phyloP scores from a whole-genome alignment of 148 eudicot species.

The Beta vulgaris region DNA sequence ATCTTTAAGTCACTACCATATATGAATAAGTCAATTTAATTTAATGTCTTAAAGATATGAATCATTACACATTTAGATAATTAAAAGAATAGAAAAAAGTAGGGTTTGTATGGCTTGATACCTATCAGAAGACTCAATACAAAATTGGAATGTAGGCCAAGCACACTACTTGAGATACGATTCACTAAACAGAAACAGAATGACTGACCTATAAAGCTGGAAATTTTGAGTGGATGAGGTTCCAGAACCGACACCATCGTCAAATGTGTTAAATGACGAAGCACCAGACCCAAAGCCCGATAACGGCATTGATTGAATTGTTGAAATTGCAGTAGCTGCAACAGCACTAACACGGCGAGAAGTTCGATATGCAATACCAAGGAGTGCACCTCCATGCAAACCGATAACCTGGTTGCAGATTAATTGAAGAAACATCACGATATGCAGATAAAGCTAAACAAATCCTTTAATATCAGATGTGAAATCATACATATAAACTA shows the following conservation, averaged over 20 bases:
- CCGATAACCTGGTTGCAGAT: slow-evolving; percentile 48
- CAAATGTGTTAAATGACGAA: slow-evolving; percentile 75
- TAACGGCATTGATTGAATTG: slow-evolving; percentile 83
- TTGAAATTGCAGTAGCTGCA: slow-evolving; percentile 85
- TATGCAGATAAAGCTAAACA: neutral
- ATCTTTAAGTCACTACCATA: no score
- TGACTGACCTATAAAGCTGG: slow-evolving; percentile 70
- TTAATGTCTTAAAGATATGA: no score
- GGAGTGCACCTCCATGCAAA: slow-evolving; percentile 90
- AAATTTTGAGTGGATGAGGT: slow-evolving; percentile 67
- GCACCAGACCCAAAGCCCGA: slow-evolving; percentile 67
- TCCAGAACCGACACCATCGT: slow-evolving; percentile 60
- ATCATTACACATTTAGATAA: no score
- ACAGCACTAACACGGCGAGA: slow-evolving; percentile 77
- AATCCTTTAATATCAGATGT: neutral
- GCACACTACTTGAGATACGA: neutral
- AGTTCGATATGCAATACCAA: slow-evolving; percentile 86
- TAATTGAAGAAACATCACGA: slow-evolving; percentile 6
- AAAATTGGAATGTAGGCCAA: neutral
- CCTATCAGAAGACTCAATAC: neutral
- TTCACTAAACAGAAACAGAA: neutral
- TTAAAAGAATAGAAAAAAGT: no score
- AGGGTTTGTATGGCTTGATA: neutral
- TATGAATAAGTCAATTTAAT: no score
- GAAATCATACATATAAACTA: neutral